Base-by-base conservation (phyloP, 345 rosid genomes). In the Mangifera indica region DNA sequence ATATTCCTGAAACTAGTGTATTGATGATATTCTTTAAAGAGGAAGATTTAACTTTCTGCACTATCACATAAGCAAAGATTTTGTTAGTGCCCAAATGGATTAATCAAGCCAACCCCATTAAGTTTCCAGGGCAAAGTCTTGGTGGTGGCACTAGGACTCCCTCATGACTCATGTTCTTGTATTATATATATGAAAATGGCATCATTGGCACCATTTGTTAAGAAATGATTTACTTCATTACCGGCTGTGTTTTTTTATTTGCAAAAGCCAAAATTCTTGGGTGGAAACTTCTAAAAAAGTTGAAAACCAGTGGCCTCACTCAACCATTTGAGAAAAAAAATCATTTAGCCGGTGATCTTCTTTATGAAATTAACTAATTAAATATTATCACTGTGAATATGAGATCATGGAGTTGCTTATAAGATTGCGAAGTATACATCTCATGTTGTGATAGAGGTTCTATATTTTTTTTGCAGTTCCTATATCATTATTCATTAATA, bases 211-310 rank as follows among this genome's bases (percentile, higher is more conserved):
- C 67, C 65, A 70, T 66, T 69, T 68, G 46, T 60, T 34, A 56
- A 25, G 69, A 54, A 78, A 80, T 78, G 34, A 76, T 81, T 76
- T 54, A 22, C 62, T 62, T 68, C 77, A 74, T 63, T 63, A 32
- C 37, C 42, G 73, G 13, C 57, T 70, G 25, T 46, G 44, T 17
- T 51, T 81, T 69, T 48, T 60, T 63, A 55, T 71, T 45, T 5
- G 61, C 24, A 74, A 85, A 80, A 82, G 86, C 88, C 86, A 72
- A 75, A 69, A 72, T 76, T 78, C 67, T 17, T 72, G 86, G 78
- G 21, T 71, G 66, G 72, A 67, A 69, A 45, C 40, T 52, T 66
- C 44, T 60, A 37, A 61, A 72, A 78, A 76, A 46, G 80, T 61
- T 66, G 63, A 74, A 74, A 74, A 58, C 45, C 0, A 22, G 26